These are phyloP conservation scores for Ascomycota sp. DNA, from an alignment of 2,329 filamentous ascomycete genomes.

Conservation along the genomic window DNA sequence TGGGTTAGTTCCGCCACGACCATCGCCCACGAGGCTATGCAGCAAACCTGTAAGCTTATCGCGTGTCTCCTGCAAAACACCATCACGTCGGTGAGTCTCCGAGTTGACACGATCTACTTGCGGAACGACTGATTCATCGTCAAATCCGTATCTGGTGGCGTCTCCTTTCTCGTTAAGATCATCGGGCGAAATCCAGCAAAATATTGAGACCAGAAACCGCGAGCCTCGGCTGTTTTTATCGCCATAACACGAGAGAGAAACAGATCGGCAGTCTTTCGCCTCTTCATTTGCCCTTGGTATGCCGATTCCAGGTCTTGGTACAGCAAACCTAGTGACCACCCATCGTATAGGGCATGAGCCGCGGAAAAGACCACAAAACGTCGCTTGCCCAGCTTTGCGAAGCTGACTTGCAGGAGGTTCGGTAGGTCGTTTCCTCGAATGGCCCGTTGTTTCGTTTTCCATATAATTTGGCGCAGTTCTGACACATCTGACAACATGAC, in stretches of 20 bases:
- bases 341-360: constrained; percentile 76
- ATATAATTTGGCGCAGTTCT: constrained; percentile 16
- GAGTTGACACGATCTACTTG: constrained; percentile 3
- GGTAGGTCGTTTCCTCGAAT: constrained; percentile 12
- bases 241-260: constrained; percentile 21
- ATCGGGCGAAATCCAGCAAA: constrained; percentile 30
- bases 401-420: constrained; percentile 27
- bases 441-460: constrained; percentile 17
- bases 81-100: constrained; percentile 8
- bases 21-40: constrained; percentile 57
- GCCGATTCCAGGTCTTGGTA: constrained; percentile 49
- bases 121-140: constrained; percentile 1
- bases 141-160: not conserved
- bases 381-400: constrained; percentile 13
- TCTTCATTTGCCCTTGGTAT: constrained; percentile 28
- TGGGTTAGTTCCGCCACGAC: constrained; percentile 41
- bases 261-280: constrained; percentile 23
- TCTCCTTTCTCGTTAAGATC: constrained; percentile 6
- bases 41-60: constrained; percentile 57
- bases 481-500: constrained; percentile 8
- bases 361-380: constrained; percentile 45
- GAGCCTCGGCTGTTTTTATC: constrained; percentile 5
- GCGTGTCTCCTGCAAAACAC: constrained; percentile 43
- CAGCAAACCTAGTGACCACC: constrained; percentile 58
- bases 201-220: constrained; percentile 50